Evolutionary conservation across 208 protist species (phyloP).

Genomic region (Trypanosoma theileri): DNA sequence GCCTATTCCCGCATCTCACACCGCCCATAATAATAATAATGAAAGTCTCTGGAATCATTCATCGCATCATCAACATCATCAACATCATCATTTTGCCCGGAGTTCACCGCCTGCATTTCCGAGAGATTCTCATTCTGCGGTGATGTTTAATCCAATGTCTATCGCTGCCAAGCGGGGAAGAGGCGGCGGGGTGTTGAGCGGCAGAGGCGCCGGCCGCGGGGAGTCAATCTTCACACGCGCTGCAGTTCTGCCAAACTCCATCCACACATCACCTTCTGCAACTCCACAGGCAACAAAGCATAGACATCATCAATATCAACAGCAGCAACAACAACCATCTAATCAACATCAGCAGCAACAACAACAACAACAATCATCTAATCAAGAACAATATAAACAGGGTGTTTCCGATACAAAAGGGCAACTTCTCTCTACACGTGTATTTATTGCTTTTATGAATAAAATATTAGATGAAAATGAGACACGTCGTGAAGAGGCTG

Average conservation of each 20-base stretch:
- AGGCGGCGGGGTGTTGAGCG: background rate
- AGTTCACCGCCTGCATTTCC: background rate
- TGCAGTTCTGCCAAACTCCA: background rate
- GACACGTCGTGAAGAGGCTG: slow-evolving; percentile 26
- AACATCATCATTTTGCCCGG: background rate
- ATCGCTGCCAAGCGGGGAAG: background rate
- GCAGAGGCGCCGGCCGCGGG: slow-evolving; percentile 8
- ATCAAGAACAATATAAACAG: background rate
- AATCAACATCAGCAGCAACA: slow-evolving; percentile 14
- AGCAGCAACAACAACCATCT: slow-evolving; percentile 9
- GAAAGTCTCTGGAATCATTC: background rate
- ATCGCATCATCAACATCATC: background rate
- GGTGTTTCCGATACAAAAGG: background rate
- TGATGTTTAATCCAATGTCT: slow-evolving; percentile 4
- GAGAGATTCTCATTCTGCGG: background rate
- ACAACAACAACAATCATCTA: background rate
- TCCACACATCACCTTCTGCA: too few relatives aligned
- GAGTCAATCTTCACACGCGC: too few relatives aligned
- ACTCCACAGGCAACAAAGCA: too few relatives aligned
- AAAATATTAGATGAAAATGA: slow-evolving; percentile 30
- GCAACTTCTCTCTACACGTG: slow-evolving; percentile 27
- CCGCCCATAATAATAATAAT: too few relatives aligned
- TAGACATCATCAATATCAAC: too few relatives aligned
- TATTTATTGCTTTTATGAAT: slow-evolving; percentile 30
- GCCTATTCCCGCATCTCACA: background rate